Base-by-base conservation (phyloP, 306 rosid species). In the Prunus mira region DNA sequence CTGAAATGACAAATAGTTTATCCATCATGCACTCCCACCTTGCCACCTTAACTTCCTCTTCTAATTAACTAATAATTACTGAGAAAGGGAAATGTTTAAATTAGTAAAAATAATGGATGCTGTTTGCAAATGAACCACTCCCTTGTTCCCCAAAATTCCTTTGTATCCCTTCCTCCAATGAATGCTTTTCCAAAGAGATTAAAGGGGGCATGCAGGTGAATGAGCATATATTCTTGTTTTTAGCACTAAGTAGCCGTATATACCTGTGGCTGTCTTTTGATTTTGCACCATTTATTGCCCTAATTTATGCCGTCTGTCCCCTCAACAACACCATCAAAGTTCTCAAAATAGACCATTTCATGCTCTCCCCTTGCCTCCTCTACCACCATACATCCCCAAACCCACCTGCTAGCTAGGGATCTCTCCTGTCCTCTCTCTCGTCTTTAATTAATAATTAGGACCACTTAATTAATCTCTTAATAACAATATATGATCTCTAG, bases 261-360 rank as follows among this genome's bases (percentile, higher is more conserved):
- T 81, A 27, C 78, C 67, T 82, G 76, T 77, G 54, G 24, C 32
- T 80, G 83, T 73, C 78, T 76, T 71, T 79, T 47, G 66, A 76
- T 56, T 72, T 41, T 64, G 62, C 74, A 34, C 74, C 28, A 57
- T 65, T 74, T 67, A 38, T 57, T 57, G 41, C 88, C 87, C 81
- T 78, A 84, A 81, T 32, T 76, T 70, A 73, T 84, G 90, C 88
- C 79, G 67, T 74, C 14, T 84, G 90, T 87, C 83, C 82, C 90
- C 88, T 79, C 80, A 84, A 75, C 90, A 87, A 84, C 67, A 79
- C 80, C 88, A 87, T 87, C 81, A 82, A 87, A 84, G 77, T 87
- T 80, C 61, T 77, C 85, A 87, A 87, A 87, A 67, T 71, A 67
- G 82, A 72, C 80, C 70, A 62, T 84, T 79, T 84, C 73, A 38